Base-by-base conservation (phyloP, 139 green algal genomes). In the Tetradesmus lagerheimii region DNA sequence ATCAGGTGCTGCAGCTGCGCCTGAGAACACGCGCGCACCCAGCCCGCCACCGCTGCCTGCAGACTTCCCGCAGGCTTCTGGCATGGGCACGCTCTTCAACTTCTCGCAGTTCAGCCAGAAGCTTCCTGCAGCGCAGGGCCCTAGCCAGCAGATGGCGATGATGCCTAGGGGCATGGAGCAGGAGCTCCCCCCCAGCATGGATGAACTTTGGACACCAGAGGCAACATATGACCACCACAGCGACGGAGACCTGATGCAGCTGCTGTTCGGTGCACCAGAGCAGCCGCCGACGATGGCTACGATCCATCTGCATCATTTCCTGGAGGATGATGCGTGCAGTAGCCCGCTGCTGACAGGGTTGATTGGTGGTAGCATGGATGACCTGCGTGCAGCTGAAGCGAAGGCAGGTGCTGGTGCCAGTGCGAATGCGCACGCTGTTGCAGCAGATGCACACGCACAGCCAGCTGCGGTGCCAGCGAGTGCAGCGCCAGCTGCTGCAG, bases 191-290 rank as follows among this genome's bases (percentile, higher is more conserved):
- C 88, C 81, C 12, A 75, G 45, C n/a, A 57, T 91, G 57, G 77
- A 66, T 12, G 87, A 86, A 25, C 77, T 91, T 37, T 91, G 87
- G 87, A 67, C 77, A 11, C 87, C 77, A 16, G 87, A 91, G 43
- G 41, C 57, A 16, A 91, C 87, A 53, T 93, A 91, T 53, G 91
- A 93, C 78, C 84, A 92, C 53, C 57, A 87, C 2, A 89, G 88
- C 35, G 93, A 95, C 83, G 93, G 93, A 0, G 93, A 95, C 85
- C 83, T 95, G 15, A 93, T 95, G 93, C 89, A 93, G 78, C 87
- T 95, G 83, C 93, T 95, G 57, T 95, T 95, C 90, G 93, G 93
- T 34, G 91, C 92, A 6, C 89, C 93, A 16, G 93, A 95, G 35
- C 89, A 93, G 89, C 80, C 92, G 25, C 93, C 93, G 9, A 93